Conservation (phyloP, 73 alveolate species). For the Stentor roeselii region DNA sequence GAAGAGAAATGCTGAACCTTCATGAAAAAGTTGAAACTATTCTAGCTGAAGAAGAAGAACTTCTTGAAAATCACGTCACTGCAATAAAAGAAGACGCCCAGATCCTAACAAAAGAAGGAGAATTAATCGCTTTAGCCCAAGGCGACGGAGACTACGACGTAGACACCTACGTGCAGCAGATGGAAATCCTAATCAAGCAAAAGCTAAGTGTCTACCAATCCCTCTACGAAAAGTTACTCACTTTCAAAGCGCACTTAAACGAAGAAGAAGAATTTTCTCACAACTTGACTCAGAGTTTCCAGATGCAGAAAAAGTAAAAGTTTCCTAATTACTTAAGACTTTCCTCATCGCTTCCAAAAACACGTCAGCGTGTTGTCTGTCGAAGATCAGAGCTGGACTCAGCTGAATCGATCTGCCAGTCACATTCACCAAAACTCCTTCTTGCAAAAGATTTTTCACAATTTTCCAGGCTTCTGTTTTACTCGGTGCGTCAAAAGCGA, state of each 20-base stretch:
- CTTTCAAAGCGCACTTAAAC: slow-evolving; percentile 59
- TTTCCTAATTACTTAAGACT: no score
- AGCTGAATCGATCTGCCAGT: not conserved
- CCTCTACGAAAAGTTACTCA: slow-evolving; percentile 71
- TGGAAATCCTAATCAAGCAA: slow-evolving; percentile 73
- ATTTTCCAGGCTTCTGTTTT: not conserved
- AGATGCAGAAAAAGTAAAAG: not conserved
- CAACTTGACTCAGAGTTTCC: not conserved
- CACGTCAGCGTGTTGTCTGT: not conserved
- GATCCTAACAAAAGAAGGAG: slow-evolving; percentile 91
- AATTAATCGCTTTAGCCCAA: slow-evolving; percentile 74
- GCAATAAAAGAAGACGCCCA: slow-evolving; percentile 94
- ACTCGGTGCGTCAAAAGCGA: not conserved
- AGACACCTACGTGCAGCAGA: slow-evolving; percentile 81
- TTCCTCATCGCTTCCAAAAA: slow-evolving; percentile 11
- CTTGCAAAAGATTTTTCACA: not conserved
- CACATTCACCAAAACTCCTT: slow-evolving; percentile 15
- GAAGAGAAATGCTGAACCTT: slow-evolving; percentile 70
- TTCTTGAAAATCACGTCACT: slow-evolving; percentile 79
- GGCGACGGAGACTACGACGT: slow-evolving; percentile 81
- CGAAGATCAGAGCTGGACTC: slow-evolving; percentile 7
- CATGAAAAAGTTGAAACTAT: slow-evolving; percentile 87
- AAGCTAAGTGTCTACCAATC: slow-evolving; percentile 77
- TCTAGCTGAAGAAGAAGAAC: slow-evolving; percentile 89
- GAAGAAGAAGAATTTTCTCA: slow-evolving; percentile 24